These are phyloP conservation scores for Solanum hybrid DNA, from an alignment of 305 asterid species.

Conservation along the genomic window DNA sequence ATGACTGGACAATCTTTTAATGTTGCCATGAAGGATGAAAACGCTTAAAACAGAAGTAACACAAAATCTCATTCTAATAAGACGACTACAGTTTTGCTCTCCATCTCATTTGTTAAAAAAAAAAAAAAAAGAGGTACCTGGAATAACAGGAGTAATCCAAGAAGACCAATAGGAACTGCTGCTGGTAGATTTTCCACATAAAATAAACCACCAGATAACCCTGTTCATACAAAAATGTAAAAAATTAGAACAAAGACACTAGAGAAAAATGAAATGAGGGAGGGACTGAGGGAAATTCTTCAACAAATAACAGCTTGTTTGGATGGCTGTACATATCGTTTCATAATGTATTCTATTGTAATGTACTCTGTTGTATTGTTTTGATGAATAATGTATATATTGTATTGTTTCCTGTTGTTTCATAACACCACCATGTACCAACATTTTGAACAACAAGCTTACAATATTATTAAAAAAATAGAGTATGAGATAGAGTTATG, in stretches of 20 bases:
- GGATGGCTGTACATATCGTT: neutral
- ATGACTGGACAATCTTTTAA: neutral
- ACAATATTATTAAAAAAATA: neutral
- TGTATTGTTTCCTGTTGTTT: neutral
- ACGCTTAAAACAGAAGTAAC: neutral
- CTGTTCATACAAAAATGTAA: conserved; percentile 29
- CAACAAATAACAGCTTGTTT: neutral
- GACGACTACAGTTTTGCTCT: neutral
- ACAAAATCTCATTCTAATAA: neutral
- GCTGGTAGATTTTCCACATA: conserved; percentile 62
- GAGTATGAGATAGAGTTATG: neutral
- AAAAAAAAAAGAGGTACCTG: conserved; percentile 34
- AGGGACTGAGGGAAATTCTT: neutral
- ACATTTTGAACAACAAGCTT: neutral
- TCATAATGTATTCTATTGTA: neutral
- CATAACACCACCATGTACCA: neutral
- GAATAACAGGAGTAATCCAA: conserved; percentile 72
- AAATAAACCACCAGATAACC: conserved; percentile 56
- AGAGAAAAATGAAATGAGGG: neutral
- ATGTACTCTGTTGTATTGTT: neutral
- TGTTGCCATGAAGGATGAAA: neutral
- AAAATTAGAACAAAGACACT: neutral
- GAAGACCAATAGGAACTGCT: conserved; percentile 79
- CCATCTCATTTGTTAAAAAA: neutral
- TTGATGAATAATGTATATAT: neutral